phyloP scores from a whole-genome alignment of 768 basidiomycete genomes.

The Symmetrospora coprosmae region DNA sequence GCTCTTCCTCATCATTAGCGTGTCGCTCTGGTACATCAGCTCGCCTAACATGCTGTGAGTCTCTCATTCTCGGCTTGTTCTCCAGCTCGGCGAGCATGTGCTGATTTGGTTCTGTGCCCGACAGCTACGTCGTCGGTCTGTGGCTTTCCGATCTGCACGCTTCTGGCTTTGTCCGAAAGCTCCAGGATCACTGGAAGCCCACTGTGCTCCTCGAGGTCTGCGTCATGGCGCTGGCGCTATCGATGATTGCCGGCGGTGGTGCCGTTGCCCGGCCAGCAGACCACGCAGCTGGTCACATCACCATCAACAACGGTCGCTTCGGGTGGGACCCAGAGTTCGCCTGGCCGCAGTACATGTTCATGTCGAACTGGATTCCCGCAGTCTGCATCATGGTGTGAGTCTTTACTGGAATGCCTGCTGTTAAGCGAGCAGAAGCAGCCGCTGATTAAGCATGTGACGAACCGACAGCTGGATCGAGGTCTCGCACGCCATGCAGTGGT shows the following conservation, averaged over 20 bases:
- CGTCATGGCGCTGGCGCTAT: slow-evolving; percentile 31
- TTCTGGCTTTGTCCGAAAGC: slow-evolving; percentile 32
- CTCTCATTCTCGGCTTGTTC: not conserved
- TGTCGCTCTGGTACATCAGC: slow-evolving; percentile 32
- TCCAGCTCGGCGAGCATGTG: not conserved
- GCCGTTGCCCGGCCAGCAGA: slow-evolving; percentile 32
- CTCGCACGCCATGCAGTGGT: slow-evolving; percentile 36
- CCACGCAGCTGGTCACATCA: slow-evolving; percentile 29
- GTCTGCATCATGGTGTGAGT: slow-evolving; percentile 28
- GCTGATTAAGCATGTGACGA: no score
- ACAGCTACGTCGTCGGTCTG: slow-evolving; percentile 33
- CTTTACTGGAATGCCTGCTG: not conserved
- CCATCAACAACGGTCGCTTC: slow-evolving; percentile 33
- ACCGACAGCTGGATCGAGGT: slow-evolving; percentile 32
- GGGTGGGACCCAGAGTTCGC: slow-evolving; percentile 28
- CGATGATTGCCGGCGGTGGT: slow-evolving; percentile 31
- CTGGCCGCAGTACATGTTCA: slow-evolving; percentile 35
- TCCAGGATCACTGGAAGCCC: slow-evolving; percentile 35
- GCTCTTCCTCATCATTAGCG: slow-evolving; percentile 30
- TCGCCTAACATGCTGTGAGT: slow-evolving; percentile 31
- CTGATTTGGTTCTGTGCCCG: not conserved
- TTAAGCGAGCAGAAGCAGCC: no score
- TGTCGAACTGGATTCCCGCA: slow-evolving; percentile 26
- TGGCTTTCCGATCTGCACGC: slow-evolving; percentile 33
- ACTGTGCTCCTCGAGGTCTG: slow-evolving; percentile 32